Conservation (phyloP, 495 filamentous ascomycete genomes). For the Penicillium goetzii region DNA sequence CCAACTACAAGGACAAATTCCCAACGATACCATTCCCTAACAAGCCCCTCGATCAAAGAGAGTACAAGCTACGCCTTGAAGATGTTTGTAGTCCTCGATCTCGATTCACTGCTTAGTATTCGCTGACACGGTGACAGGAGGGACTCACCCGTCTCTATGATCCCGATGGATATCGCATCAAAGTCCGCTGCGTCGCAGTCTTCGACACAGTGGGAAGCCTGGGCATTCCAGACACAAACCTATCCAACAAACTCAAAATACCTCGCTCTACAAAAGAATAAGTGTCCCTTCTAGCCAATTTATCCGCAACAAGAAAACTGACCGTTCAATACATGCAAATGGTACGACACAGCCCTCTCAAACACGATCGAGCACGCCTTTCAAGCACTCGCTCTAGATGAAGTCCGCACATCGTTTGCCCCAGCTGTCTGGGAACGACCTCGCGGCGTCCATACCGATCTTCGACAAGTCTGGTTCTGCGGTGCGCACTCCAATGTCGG, state of each 20-base stretch:
- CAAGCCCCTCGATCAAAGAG: constrained; percentile 51
- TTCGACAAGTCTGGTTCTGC: constrained; percentile 77
- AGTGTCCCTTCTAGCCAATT: constrained; percentile 6
- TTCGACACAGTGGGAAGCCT: constrained; percentile 66
- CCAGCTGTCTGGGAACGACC: constrained; percentile 67
- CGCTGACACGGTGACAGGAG: constrained; percentile 24
- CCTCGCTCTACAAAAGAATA: constrained; percentile 53
- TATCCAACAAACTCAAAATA: constrained; percentile 44
- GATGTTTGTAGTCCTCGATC: constrained; percentile 9
- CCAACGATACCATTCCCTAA: constrained; percentile 60
- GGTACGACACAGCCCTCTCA: constrained; percentile 63
- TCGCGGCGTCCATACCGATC: constrained; percentile 46
- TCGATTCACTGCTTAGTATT: not conserved
- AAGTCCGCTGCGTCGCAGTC: constrained; percentile 55
- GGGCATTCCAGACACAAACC: constrained; percentile 48
- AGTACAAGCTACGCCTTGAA: constrained; percentile 39
- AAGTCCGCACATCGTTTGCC: constrained; percentile 63
- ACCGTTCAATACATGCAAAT: constrained; percentile 41
- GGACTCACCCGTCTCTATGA: constrained; percentile 42
- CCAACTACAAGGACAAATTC: constrained; percentile 56
- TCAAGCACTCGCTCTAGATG: constrained; percentile 75
- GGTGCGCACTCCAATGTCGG: constrained; percentile 70
- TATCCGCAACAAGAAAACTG: constrained; percentile 6
- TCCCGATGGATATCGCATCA: constrained; percentile 46
- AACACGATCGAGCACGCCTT: constrained; percentile 68